These are phyloP conservation scores for Ceratocystis harringtonii DNA, from an alignment of 2,329 filamentous ascomycete species.

Conservation along the genomic window DNA sequence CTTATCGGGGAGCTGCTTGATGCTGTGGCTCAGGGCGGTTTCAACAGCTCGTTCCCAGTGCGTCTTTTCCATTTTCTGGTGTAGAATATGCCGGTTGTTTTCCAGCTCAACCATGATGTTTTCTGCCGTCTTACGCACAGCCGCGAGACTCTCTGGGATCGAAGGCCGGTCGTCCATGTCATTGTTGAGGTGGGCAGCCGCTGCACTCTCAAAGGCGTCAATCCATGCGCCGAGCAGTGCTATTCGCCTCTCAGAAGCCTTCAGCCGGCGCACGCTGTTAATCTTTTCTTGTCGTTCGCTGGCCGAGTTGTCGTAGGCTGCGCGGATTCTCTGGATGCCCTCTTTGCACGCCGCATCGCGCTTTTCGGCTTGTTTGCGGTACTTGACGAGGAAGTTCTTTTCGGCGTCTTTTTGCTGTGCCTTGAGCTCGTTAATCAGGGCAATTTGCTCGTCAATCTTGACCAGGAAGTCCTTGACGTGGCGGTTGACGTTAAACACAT, in stretches of 20 bases:
- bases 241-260: conserved; percentile 72
- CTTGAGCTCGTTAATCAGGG: conserved; percentile 89
- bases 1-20: conserved; percentile 61
- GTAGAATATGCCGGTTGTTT: conserved; percentile 76
- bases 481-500: conserved; percentile 96
- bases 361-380: conserved; percentile 81
- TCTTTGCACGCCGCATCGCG: conserved; percentile 61
- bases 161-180: conserved; percentile 23
- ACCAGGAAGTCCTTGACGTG: conserved; percentile 98
- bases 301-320: conserved; percentile 68
- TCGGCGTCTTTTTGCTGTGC: conserved; percentile 85
- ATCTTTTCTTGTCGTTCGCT: conserved; percentile 66
- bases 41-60: conserved; percentile 83
- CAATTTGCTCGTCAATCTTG: conserved; percentile 98
- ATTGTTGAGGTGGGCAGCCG: conserved; percentile 42
- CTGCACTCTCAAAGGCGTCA: conserved; percentile 73
- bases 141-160: conserved; percentile 52
- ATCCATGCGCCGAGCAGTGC: conserved; percentile 82
- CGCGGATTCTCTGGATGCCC: conserved; percentile 62
- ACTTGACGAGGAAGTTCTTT: conserved; percentile 66
- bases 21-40: conserved; percentile 70
- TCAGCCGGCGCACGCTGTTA: conserved; percentile 64
- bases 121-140: conserved; percentile 75
- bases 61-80: conserved; percentile 63
- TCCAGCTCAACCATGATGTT: conserved; percentile 84